Base-by-base conservation (phyloP, 176 grass and related monocot species). In the Triticum dicoccoides region DNA sequence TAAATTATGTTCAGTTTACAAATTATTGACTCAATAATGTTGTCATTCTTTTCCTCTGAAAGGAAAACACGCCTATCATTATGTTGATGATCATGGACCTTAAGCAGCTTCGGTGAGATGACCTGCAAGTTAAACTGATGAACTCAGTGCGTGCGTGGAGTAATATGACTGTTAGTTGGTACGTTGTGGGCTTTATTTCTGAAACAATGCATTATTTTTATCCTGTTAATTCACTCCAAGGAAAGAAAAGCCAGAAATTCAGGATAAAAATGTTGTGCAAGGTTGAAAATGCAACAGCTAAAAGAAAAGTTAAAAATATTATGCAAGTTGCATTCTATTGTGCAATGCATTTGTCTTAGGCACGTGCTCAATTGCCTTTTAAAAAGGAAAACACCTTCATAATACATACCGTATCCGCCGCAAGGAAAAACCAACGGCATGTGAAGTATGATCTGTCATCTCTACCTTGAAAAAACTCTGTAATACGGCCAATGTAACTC, bases 401-500 rank as follows among this genome's bases (percentile, higher is more conserved):
- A 13, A 20, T 5, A 75, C 78, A 42, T 83, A 96, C 94, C 0
- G 94, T 96, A 39, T 93, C 91, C 73, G 41, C 69, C 45, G 77
- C 66, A 44, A 77, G 78, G 29, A 90, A 97, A 54, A 97, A 97
- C 91, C 89, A 97, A 2, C 88, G 86, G 5, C 87, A 92, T 2
- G 83, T 87, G 58, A 97, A 97, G 54, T 97, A 92, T 11, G 38
- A 61, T 30, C 61, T 30, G 9, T 37, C 6, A 49, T 94, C 79
- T 8, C 6, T 51, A 45, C 80, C 81, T 88, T 92, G 32, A 77
- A 97, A 97, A 47, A 97, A 84, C 58, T 97, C 91, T 8, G 91
- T 72, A 56, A 93, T 97, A 7, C 85, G 87, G 18, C 94, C 89
- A 51, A 93, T 93, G 42, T 90, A 97, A 54, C 93, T 88, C 35